phyloP scores from a whole-genome alignment of 1,284 basidiomycete species.

The Ceratobasidium sp. region DNA sequence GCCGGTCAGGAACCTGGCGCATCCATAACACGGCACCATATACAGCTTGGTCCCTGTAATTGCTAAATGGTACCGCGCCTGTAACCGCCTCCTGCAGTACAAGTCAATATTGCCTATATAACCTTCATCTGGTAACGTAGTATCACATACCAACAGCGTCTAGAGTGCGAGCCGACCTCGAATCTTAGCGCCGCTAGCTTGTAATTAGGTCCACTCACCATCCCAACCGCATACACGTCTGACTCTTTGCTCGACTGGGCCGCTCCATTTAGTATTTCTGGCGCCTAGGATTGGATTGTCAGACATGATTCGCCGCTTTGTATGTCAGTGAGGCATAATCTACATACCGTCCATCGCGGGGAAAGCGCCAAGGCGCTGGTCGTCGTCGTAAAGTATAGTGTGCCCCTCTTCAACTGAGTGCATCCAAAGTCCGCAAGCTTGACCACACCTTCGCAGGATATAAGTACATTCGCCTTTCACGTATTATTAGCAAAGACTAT shows the following conservation, averaged over 20 bases:
- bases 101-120: background rate
- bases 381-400: background rate
- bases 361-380: background rate
- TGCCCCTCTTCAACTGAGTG: background rate
- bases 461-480: conserved; percentile 14
- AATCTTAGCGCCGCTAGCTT: background rate
- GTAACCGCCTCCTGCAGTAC: background rate
- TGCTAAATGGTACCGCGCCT: background rate
- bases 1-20: background rate
- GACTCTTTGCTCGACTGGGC: background rate
- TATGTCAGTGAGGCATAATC: too few species aligned
- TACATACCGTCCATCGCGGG: conserved; percentile 6
- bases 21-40: background rate
- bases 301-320: too few species aligned
- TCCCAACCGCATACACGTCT: conserved; percentile 33
- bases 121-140: background rate
- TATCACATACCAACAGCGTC: background rate
- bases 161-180: background rate
- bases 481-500: background rate
- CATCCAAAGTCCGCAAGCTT: conserved; percentile 21
- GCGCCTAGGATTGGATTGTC: background rate
- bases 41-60: background rate
- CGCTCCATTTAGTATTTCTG: background rate
- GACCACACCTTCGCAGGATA: background rate
- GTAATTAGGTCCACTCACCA: conserved; percentile 6